Evolutionary conservation across 1,139 yeast species (phyloP).

Genomic region (Debaryomycetaceae sp.): DNA sequence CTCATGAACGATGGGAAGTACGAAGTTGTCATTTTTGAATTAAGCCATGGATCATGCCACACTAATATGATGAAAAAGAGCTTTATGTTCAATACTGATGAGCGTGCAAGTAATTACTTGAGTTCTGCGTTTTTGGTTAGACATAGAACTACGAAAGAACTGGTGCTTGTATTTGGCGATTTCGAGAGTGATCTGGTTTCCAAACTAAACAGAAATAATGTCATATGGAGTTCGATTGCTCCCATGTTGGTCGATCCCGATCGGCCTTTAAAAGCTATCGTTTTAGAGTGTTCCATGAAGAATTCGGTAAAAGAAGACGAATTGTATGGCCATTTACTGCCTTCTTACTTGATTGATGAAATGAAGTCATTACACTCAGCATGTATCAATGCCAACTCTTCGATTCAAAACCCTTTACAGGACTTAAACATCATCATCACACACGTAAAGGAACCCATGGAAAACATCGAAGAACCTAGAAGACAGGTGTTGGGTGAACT

Average conservation of each 20-base stretch:
- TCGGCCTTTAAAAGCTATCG: slow-evolving; percentile 43
- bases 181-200: slow-evolving; percentile 65
- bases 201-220: slow-evolving; percentile 34
- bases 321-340: slow-evolving; percentile 79
- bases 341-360: slow-evolving; percentile 58
- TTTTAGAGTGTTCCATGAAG: slow-evolving; percentile 75
- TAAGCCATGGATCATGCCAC: slow-evolving; percentile 33
- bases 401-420: slow-evolving; percentile 27
- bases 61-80: slow-evolving; percentile 9
- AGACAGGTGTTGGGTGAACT: slow-evolving; percentile 45
- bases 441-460: slow-evolving; percentile 63
- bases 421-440: slow-evolving; percentile 59
- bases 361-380: slow-evolving; percentile 34
- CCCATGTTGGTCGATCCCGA: slow-evolving; percentile 33
- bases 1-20: slow-evolving; percentile 13
- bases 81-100: neutral
- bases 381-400: slow-evolving; percentile 11
- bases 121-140: slow-evolving; percentile 50
- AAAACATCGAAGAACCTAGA: slow-evolving; percentile 48
- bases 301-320: slow-evolving; percentile 40
- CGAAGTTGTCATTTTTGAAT: slow-evolving; percentile 24
- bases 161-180: slow-evolving; percentile 71
- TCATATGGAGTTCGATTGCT: slow-evolving; percentile 59
- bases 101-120: neutral
- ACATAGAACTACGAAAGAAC: slow-evolving; percentile 25